A percentile compares a stretch with the other conserved stretches of the same genome.
Conservation (phyloP, 1,284 basidiomycete species). For the Anthracocystis setariae region DNA sequence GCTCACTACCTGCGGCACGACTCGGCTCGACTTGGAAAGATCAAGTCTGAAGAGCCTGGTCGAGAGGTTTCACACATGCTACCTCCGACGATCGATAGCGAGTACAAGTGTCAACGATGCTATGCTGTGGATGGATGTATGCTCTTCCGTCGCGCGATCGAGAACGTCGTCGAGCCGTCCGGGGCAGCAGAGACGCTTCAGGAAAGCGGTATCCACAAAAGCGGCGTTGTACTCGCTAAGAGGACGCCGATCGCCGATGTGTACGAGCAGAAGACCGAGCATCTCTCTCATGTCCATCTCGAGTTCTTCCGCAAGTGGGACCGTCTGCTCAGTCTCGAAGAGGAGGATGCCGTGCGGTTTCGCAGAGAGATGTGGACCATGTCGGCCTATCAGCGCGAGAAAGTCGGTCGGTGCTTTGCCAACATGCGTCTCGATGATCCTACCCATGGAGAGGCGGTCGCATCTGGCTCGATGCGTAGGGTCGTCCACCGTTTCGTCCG, state of each 20-base stretch:
- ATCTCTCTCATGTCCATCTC: constrained; percentile 77
- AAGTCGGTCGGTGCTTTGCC: constrained; percentile 68
- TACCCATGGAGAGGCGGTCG: neutral
- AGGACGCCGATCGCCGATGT: constrained; percentile 77
- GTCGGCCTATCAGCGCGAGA: constrained; percentile 80
- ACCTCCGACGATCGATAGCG: constrained; percentile 86
- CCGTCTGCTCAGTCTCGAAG: constrained; percentile 83
- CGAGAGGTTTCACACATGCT: constrained; percentile 37
- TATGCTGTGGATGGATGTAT: constrained; percentile 88
- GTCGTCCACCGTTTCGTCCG: constrained; percentile 77
- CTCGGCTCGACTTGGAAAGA: constrained; percentile 39
- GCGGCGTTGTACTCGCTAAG: constrained; percentile 14
- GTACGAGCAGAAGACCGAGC: constrained; percentile 81
- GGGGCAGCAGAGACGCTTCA: constrained; percentile 11
- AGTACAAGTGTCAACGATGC: constrained; percentile 81
- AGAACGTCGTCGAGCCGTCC: constrained; percentile 44
- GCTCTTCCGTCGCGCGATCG: constrained; percentile 81
- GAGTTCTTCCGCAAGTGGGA: constrained; percentile 94
- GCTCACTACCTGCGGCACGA: constrained; percentile 75
- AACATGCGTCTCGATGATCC: constrained; percentile 63
- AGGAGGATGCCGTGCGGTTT: constrained; percentile 83
- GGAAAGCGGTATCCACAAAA: constrained; percentile 3
- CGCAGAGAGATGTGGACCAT: constrained; percentile 94
- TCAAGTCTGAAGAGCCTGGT: constrained; percentile 6
- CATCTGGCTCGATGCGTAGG: constrained; percentile 62